Base-by-base conservation (phyloP, 2,329 filamentous ascomycete species). In the Apiospora saccharicola region DNA sequence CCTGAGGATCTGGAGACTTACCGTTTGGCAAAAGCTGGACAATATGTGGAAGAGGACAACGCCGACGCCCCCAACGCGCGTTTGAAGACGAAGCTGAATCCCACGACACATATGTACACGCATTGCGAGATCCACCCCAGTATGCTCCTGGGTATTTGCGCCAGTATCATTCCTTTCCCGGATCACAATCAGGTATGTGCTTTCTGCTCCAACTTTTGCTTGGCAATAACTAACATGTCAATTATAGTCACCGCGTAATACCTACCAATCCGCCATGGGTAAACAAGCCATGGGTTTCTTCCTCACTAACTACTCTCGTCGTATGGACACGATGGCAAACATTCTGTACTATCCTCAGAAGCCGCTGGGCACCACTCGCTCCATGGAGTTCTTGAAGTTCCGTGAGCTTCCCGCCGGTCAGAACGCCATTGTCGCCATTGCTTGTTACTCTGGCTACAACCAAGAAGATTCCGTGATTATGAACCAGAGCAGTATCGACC, bases 401-500 rank as follows among this genome's bases (percentile, higher is more conserved):
- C 91, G 96, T 84, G 96, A 99, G 83, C 87, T 99, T 73, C 96
- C 96, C 24, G 96, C 96, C 22, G 96, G 96, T 3, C 96, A 99
- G 82, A 99, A 99, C 79, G 96, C 96, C 26, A 99, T 99, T 78
- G 96, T 99, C 16, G 97, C 96, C 53, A 99, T 99, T 84, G 92
- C 95, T 73, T 97, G 94, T 82, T 99, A 99, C 85, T 98, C 95
- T 71, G 96, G 96, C 73, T 99, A 99, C 87, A 99, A 99, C 84
- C 97, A 99, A 82, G 96, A 99, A 94, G 96, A 99, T 91, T 99
- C 96, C 76, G 96, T 99, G 77, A 98, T 99, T 79, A 98, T 99
- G 96, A 99, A 99, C 83, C 96, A 99, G 86, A 98, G 95, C 85
- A 98, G 95, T 83, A 98, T 99, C 79, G 96, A 99, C 83, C 93